Evolutionary conservation across 306 rosid genomes (phyloP), one percentile per base, ranked within the genome.

Genomic region (Pyrus communis): DNA sequence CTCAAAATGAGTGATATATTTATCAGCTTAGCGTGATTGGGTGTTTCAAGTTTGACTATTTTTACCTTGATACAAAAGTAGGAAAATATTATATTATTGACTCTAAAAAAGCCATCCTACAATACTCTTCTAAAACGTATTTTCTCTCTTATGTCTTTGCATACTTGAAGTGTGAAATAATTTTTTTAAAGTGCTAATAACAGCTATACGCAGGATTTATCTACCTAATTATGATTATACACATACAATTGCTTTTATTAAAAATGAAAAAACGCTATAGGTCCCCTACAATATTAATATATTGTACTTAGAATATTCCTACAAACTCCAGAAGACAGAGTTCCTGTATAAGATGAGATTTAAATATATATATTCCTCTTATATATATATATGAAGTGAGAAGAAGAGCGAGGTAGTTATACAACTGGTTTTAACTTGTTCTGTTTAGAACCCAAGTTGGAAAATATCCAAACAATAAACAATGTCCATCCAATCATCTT

Each of bases 401-500:
- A 7, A 6, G 22, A 38, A 57, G 81, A 70, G 42, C 82, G 79
- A 57, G 70, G 4, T 35, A 38, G 72, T 79, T 75, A 59, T 71
- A 30, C 27, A 22, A 69, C 55, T 51, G 18, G n/a, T 82, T 18
- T 31, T 43, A 58, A 58, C 10, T 72, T 55, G 25, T 72, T 79
- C 77, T 51, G 27, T 58, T 75, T 40, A 58, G 78, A 69, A 55
- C 14, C 35, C 69, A 27, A 78, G 76, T 79, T 49, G 69, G 46
- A 49, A 81, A 84, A 70, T 67, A 85, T 80, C 81, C 82, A 84
- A 51, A 82, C 67, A 76, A 75, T 83, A 88, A 85, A 82, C 18
- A 60, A 88, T 38, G 82, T 79, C 77, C 80, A 55, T 82, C 96
- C 89, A 91, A 88, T 89, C 71, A 87, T 70, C 71, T 79, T 84